These are phyloP conservation scores for Mortierella sp. DNA, from an alignment of 371 early-diverging fungal genomes.

Conservation along the genomic window DNA sequence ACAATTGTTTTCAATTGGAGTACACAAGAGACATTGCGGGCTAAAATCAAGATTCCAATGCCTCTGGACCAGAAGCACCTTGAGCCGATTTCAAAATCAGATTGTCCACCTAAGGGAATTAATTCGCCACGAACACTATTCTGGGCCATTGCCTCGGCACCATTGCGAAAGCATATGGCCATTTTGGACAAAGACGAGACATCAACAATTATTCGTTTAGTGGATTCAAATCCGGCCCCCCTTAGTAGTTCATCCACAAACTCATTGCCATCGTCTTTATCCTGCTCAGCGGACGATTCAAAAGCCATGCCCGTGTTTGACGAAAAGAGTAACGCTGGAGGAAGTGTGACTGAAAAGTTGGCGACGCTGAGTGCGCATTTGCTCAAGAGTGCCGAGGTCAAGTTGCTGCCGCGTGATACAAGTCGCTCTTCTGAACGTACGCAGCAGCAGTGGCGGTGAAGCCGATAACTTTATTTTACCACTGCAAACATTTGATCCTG, in stretches of 20 bases:
- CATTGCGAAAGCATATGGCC: slow-evolving; percentile 32
- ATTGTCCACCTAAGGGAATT: neutral
- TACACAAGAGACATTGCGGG: neutral
- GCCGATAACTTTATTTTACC: neutral
- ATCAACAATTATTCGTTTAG: slow-evolving; percentile 11
- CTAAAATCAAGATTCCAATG: slow-evolving; percentile 1
- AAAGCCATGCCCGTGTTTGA: neutral
- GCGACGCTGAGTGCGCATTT: no score
- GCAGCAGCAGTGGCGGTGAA: neutral
- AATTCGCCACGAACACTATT: slow-evolving; percentile 19
- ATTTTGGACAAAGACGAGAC: slow-evolving; percentile 9
- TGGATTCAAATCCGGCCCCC: slow-evolving; percentile 3
- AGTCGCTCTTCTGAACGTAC: neutral
- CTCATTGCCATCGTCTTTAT: neutral
- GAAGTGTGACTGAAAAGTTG: no score
- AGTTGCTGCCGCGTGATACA: neutral
- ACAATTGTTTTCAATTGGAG: neutral
- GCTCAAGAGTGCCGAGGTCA: neutral
- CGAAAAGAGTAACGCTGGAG: neutral
- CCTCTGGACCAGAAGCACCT: slow-evolving; percentile 13
- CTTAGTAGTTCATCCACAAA: neutral
- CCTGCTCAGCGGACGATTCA: neutral
- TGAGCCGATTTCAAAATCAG: neutral
- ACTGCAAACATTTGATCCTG: neutral
- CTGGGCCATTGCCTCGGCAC: slow-evolving; percentile 20